These are phyloP conservation scores for Aspergillus sojae DNA, from an alignment of 2,329 filamentous ascomycete species.

Conservation along the genomic window DNA sequence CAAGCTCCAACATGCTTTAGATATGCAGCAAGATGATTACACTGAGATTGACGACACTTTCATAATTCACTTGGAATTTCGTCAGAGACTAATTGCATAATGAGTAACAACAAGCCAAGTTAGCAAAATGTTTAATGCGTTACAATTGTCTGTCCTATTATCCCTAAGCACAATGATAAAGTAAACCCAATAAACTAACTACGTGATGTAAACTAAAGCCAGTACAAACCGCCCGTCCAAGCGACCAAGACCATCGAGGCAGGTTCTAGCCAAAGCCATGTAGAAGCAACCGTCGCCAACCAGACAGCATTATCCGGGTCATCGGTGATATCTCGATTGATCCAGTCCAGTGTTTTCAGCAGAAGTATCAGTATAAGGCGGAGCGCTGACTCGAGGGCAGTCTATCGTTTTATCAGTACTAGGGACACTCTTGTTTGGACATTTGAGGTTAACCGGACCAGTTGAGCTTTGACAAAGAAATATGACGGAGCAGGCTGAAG, in stretches of 20 bases:
- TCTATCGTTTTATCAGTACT: not conserved
- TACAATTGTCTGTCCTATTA: not conserved
- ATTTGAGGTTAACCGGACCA: not conserved
- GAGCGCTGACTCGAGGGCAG: not conserved
- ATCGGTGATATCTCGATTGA: not conserved
- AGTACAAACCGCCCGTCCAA: not conserved
- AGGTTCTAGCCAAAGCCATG: not conserved
- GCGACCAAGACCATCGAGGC: not conserved
- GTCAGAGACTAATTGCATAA: not conserved
- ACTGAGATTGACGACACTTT: not conserved
- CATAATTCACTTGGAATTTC: not conserved
- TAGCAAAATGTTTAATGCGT: not conserved
- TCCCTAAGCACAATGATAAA: not conserved
- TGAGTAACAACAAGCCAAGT: not conserved
- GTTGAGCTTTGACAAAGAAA: not conserved
- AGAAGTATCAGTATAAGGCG: not conserved
- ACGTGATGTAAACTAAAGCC: not conserved
- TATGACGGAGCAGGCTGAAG: not conserved
- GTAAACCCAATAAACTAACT: not conserved
- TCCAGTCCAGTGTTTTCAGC: slow-evolving; percentile 3
- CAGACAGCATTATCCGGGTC: not conserved
- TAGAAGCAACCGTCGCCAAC: not conserved
- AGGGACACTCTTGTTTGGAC: not conserved
- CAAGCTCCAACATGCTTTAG: not conserved
- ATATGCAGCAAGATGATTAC: not conserved